Percentiles rank a stretch among this genome's conserved stretches.
Evolutionary conservation across 2,329 filamentous ascomycete genomes (phyloP).

Genomic region (Hawksworthiomyces lignivorus): DNA sequence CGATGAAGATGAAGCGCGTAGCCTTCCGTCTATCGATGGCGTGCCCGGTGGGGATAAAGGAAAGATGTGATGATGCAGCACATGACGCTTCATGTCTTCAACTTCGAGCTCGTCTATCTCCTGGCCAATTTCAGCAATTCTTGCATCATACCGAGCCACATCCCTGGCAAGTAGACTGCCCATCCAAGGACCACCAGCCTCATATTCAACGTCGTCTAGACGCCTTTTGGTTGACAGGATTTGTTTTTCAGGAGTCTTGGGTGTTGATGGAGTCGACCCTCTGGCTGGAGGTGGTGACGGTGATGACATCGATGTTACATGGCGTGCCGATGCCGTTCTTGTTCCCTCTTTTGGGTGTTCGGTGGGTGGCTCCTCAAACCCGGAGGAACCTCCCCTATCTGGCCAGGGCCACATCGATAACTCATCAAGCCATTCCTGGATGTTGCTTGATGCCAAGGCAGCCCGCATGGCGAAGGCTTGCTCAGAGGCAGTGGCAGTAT

Average conservation of each 20-base stretch:
- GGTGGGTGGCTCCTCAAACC: constrained; percentile 42
- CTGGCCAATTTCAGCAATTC: constrained; percentile 65
- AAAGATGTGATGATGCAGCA: constrained; percentile 72
- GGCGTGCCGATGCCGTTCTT: no score
- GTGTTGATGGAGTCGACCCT: background rate
- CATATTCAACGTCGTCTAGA: background rate
- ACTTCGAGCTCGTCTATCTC: constrained; percentile 64
- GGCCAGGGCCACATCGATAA: constrained; percentile 55
- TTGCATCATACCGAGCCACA: constrained; percentile 60
- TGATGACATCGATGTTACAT: no score
- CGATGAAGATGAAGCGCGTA: constrained; percentile 29
- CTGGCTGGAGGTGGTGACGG: constrained; percentile 3
- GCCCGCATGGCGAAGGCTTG: constrained; percentile 64
- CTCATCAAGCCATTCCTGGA: constrained; percentile 70
- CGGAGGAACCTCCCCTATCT: constrained; percentile 34
- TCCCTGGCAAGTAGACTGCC: constrained; percentile 62
- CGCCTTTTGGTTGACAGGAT: background rate
- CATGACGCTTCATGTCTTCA: constrained; percentile 83
- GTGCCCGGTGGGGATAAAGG: constrained; percentile 46
- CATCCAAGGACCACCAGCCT: constrained; percentile 40
- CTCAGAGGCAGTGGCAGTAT: constrained; percentile 55
- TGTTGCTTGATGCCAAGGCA: constrained; percentile 60
- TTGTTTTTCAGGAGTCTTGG: constrained; percentile 11
- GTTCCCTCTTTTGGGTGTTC: no score
- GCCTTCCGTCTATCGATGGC: constrained; percentile 19